Conservation (phyloP, 164 flowering plant species). For the Liriodendron chinense region DNA sequence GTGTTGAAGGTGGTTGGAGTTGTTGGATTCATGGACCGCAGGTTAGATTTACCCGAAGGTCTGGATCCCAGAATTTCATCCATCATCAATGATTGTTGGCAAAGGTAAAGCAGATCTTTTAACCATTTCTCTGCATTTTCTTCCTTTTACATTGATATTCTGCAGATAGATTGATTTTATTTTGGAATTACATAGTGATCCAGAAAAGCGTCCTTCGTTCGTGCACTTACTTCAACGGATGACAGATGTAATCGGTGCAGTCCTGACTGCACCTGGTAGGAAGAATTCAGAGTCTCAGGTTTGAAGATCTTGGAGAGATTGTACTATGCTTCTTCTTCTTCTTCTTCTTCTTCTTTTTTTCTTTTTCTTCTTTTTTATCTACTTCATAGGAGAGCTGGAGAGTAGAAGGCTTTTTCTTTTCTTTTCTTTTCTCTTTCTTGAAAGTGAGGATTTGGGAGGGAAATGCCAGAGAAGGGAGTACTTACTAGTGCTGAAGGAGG, state of each 20-base stretch:
- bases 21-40: slow-evolving; percentile 84
- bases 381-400: too few relatives aligned
- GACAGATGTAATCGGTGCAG: slow-evolving; percentile 26
- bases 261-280: slow-evolving; percentile 9
- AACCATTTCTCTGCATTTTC: neutral
- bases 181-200: slow-evolving; percentile 37
- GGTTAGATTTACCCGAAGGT: slow-evolving; percentile 74
- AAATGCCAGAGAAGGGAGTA: too few relatives aligned
- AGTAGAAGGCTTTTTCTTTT: too few relatives aligned
- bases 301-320: slow-evolving; percentile 1
- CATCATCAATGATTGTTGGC: slow-evolving; percentile 76
- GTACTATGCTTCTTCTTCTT: neutral
- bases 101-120: slow-evolving; percentile 35
- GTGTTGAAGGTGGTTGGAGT: slow-evolving; percentile 70
- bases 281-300: neutral
- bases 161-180: neutral
- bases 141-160: neutral
- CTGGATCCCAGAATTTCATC: slow-evolving; percentile 64
- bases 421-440: too few relatives aligned
- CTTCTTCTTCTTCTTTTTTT: too few relatives aligned
- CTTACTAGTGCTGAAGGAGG: too few relatives aligned
- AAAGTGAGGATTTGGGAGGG: too few relatives aligned
- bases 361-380: too few relatives aligned
- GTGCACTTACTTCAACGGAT: slow-evolving; percentile 52
- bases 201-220: slow-evolving; percentile 64